Evolutionary conservation across 257 asterid species (phyloP).

Genomic region (Penstemon newberryi): DNA sequence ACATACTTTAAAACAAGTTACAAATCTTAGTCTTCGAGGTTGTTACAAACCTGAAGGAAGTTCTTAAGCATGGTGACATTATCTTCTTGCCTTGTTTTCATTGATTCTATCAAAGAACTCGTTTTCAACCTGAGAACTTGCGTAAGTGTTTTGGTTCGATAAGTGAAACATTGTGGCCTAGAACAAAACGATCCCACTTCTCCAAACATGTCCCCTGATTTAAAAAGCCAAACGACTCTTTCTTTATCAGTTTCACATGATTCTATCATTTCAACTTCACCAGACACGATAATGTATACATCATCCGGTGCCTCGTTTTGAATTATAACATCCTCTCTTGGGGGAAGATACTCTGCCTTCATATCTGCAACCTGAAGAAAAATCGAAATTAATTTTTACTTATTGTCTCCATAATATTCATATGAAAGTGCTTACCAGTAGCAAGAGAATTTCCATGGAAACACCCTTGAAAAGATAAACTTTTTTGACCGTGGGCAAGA

Average conservation of each 20-base stretch:
- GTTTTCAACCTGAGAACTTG: conserved; percentile 79
- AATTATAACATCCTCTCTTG: conserved; percentile 85
- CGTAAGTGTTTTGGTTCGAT: conserved; percentile 78
- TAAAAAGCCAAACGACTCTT: conserved; percentile 47
- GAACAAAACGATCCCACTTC: conserved; percentile 85
- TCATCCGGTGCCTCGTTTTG: conserved; percentile 84
- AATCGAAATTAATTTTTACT: background rate
- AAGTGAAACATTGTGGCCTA: conserved; percentile 71
- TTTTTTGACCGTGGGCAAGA: conserved; percentile 68
- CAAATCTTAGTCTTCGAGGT: too few species aligned
- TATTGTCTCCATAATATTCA: background rate
- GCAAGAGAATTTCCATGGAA: conserved; percentile 60
- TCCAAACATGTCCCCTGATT: conserved; percentile 73
- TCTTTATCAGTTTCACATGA: conserved; percentile 57
- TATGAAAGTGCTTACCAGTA: conserved; percentile 44
- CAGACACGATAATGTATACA: conserved; percentile 81
- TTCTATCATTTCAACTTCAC: conserved; percentile 83
- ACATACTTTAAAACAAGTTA: too few species aligned
- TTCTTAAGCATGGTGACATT: conserved; percentile 68
- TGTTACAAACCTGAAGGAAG: conserved; percentile 65
- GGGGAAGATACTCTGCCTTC: conserved; percentile 88
- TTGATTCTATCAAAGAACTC: conserved; percentile 53
- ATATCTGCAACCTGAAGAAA: conserved; percentile 69
- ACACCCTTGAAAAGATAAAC: conserved; percentile 83
- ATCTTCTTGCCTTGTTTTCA: conserved; percentile 69